Conservation (phyloP, 148 eudicot species). For the Polygonum aviculare region DNA sequence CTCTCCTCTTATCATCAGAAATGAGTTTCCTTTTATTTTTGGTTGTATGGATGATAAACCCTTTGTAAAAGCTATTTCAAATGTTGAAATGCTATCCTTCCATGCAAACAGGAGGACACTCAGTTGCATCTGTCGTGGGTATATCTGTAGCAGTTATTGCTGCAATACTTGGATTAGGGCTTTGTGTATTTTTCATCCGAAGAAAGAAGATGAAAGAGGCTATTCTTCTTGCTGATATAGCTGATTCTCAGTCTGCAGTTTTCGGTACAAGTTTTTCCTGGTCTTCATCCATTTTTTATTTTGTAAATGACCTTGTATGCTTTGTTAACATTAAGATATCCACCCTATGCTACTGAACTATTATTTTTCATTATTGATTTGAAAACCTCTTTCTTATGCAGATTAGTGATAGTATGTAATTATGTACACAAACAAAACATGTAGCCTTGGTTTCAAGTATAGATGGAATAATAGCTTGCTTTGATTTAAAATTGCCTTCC, state of each 20-base stretch:
- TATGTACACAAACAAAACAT: background rate
- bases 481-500: background rate
- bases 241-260: slow-evolving; percentile 21
- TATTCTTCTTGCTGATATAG: slow-evolving; percentile 19
- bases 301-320: background rate
- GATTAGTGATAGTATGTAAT: background rate
- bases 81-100: slow-evolving; percentile 12
- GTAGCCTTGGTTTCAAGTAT: background rate
- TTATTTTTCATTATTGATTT: background rate
- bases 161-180: slow-evolving; percentile 27
- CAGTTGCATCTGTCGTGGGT: slow-evolving; percentile 44
- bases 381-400: background rate
- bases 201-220: slow-evolving; percentile 30
- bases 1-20: background rate
- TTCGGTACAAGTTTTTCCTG: slow-evolving; percentile 22
- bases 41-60: background rate
- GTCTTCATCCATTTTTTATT: background rate
- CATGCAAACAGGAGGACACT: slow-evolving; percentile 38
- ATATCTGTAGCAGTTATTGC: slow-evolving; percentile 29
- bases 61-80: background rate
- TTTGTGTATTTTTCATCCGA: slow-evolving; percentile 27
- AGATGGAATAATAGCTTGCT: background rate
- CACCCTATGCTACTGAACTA: background rate
- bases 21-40: background rate
- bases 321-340: background rate